These are phyloP conservation scores for Prototheca cutis DNA, from an alignment of 163 green algal genomes.

Conservation along the genomic window DNA sequence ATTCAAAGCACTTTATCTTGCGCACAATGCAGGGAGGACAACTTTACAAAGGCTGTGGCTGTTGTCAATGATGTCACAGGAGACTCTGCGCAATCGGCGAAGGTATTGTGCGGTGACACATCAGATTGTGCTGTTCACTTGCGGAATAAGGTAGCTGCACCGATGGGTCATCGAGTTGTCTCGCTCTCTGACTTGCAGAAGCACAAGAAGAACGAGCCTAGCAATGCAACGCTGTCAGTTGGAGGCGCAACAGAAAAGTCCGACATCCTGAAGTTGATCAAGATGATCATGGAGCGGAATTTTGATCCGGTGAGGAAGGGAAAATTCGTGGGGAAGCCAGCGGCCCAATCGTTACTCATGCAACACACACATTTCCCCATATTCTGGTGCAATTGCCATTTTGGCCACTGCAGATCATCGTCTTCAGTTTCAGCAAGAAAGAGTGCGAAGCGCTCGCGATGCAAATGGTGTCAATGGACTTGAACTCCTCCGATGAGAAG, in stretches of 20 bases:
- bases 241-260: conserved; percentile 10
- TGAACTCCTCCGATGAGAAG: conserved; percentile 68
- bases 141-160: too few relatives aligned
- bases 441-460: conserved; percentile 69
- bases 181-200: conserved; percentile 4
- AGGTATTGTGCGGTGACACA: not conserved
- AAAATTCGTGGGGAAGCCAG: too few relatives aligned
- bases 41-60: conserved; percentile 38
- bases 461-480: conserved; percentile 64
- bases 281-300: conserved; percentile 45
- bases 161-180: too few relatives aligned
- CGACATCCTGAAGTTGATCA: conserved; percentile 50
- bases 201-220: conserved; percentile 13
- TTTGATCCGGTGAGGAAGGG: conserved; percentile 47
- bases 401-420: conserved; percentile 52
- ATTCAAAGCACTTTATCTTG: too few relatives aligned
- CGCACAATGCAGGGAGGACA: conserved; percentile 37
- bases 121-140: not conserved
- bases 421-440: conserved; percentile 70
- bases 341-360: too few relatives aligned
- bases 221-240: not conserved
- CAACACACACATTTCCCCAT: too few relatives aligned
- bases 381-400: too few relatives aligned
- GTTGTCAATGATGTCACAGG: conserved; percentile 14
- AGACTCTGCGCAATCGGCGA: not conserved